These are phyloP conservation scores for Neoconidiobolus thromboides DNA, from an alignment of 371 early-diverging fungal species.

Conservation along the genomic window DNA sequence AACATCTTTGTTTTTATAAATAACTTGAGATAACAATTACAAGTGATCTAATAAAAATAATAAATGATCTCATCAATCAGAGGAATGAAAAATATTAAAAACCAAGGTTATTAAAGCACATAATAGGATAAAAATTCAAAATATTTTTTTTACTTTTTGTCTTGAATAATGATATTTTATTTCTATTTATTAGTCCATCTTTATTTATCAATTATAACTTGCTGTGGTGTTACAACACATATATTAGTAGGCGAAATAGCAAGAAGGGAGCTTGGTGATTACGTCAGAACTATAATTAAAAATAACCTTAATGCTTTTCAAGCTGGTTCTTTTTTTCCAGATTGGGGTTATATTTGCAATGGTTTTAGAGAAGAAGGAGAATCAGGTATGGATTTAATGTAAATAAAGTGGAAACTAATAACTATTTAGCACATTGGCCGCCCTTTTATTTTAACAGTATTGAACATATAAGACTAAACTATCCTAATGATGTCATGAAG, in stretches of 20 bases:
- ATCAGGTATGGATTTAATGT: neutral
- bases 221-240: no score
- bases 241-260: neutral
- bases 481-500: slow-evolving; percentile 15
- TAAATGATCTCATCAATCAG: no score
- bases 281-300: neutral
- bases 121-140: no score
- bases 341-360: slow-evolving; percentile 50
- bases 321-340: slow-evolving; percentile 72
- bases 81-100: no score
- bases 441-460: slow-evolving; percentile 48
- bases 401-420: neutral
- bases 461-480: slow-evolving; percentile 28
- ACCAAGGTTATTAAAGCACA: no score
- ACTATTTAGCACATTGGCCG: slow-evolving; percentile 54
- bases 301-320: slow-evolving; percentile 17
- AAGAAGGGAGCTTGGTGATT: neutral
- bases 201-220: no score
- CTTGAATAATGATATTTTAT: no score
- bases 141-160: no score
- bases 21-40: no score
- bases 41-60: no score
- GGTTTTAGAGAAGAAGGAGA: slow-evolving; percentile 8
- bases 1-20: no score
- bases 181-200: no score